A percentile compares a stretch with the other conserved stretches of the same genome.
Conservation (phyloP, 169 alveolate genomes). For the Plasmodium blacklocki region DNA sequence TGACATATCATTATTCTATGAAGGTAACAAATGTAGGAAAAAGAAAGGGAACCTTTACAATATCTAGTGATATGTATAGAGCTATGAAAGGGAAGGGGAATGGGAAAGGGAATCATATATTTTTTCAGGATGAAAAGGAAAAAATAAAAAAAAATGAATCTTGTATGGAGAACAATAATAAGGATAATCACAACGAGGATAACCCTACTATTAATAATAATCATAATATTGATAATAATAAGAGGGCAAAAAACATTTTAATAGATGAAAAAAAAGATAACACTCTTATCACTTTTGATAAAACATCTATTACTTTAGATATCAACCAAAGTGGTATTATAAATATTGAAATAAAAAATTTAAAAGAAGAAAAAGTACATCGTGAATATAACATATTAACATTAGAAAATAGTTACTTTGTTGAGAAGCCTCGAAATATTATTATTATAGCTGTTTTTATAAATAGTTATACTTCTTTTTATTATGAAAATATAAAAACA, state of each 20-base stretch:
- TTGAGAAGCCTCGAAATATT: conserved; percentile 17
- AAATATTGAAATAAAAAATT: conserved; percentile 34
- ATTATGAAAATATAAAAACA: conserved; percentile 31
- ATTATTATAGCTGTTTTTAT: conserved; percentile 29
- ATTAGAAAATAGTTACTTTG: conserved; percentile 50
- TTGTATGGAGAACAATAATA: background rate
- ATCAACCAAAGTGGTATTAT: conserved; percentile 13
- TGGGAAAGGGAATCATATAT: too few species aligned
- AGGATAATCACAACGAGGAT: background rate
- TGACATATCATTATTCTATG: conserved; percentile 20
- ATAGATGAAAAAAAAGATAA: conserved; percentile 1
- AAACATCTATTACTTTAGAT: conserved; percentile 14
- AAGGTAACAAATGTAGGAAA: conserved; percentile 47
- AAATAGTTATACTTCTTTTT: conserved; percentile 38
- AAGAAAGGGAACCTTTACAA: conserved; percentile 22
- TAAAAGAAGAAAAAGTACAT: conserved; percentile 32
- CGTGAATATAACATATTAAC: conserved; percentile 10
- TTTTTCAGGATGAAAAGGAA: background rate
- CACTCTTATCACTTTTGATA: conserved; percentile 25
- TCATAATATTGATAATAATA: background rate
- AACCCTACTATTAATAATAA: background rate
- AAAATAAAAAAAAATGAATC: background rate
- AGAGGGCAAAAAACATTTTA: background rate
- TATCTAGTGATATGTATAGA: background rate
- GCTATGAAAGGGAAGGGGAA: too few species aligned